Conservation (phyloP, 225 moss, liverwort and hornwort species). For the Straminergon stramineum region DNA sequence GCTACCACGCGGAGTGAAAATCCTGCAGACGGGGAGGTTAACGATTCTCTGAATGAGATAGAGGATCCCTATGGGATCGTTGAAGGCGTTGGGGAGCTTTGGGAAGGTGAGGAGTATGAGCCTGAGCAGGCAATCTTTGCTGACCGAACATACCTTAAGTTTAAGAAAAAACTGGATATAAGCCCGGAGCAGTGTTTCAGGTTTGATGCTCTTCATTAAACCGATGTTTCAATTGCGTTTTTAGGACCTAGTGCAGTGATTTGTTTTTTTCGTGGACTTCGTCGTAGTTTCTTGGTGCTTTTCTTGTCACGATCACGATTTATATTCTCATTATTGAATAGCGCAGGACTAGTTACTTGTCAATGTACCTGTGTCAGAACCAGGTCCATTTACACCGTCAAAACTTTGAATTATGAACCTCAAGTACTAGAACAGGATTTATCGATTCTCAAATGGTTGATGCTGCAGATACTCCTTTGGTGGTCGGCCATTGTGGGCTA, state of each 20-base stretch:
- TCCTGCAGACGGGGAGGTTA: constrained; percentile 13
- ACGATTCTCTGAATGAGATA: constrained; percentile 33
- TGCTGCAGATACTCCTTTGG: constrained; percentile 71
- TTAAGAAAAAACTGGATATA: constrained; percentile 77
- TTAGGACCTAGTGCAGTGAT: background rate
- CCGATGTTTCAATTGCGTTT: background rate
- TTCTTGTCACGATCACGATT: background rate
- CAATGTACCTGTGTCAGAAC: background rate
- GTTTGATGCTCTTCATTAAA: constrained; percentile 7
- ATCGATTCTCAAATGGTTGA: background rate
- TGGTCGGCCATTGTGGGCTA: constrained; percentile 66
- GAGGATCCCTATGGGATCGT: constrained; percentile 39
- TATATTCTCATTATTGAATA: background rate
- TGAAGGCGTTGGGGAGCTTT: constrained; percentile 63
- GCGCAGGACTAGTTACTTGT: background rate
- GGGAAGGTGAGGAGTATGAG: constrained; percentile 95
- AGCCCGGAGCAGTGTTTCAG: constrained; percentile 85
- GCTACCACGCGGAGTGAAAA: constrained; percentile 25
- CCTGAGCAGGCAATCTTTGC: constrained; percentile 57
- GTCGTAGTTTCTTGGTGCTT: background rate
- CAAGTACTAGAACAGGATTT: background rate
- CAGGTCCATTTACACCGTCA: background rate
- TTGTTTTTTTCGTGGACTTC: background rate
- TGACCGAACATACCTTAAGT: constrained; percentile 78
- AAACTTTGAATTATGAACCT: background rate